A percentile compares a stretch with the other conserved stretches of the same genome.
These are phyloP conservation scores for Thelonectria olida DNA, from an alignment of 2,329 filamentous ascomycete species.

Conservation along the genomic window DNA sequence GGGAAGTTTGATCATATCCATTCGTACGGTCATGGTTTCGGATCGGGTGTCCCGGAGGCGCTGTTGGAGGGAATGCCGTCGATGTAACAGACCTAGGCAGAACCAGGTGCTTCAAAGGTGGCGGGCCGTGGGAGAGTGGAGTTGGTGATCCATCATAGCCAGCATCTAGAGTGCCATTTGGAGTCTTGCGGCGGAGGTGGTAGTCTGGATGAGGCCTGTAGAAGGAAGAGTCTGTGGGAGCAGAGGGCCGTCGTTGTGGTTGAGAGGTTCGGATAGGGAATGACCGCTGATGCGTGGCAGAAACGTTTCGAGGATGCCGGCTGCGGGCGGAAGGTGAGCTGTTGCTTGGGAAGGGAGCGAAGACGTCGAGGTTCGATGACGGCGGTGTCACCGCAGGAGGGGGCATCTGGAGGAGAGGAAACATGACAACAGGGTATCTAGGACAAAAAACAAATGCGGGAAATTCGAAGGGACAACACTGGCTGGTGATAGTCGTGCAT, in stretches of 20 bases:
- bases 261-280: constrained; percentile 47
- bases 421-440: constrained; percentile 51
- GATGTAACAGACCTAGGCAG: constrained; percentile 62
- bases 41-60: constrained; percentile 23
- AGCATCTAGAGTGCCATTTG: constrained; percentile 89
- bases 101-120: constrained; percentile 84
- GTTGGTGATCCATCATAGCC: constrained; percentile 88
- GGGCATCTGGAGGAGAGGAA: constrained; percentile 62
- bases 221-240: constrained; percentile 20
- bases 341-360: constrained; percentile 34
- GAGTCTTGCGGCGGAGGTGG: constrained; percentile 89
- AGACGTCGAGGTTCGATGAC: constrained; percentile 50
- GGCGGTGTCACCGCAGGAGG: constrained; percentile 58
- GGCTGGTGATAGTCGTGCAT: constrained; percentile 48
- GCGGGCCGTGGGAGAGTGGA: constrained; percentile 77
- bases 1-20: constrained; percentile 24
- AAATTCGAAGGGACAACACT: constrained; percentile 41
- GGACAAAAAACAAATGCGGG: constrained; percentile 36
- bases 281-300: constrained; percentile 36
- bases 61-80: constrained; percentile 25
- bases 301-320: constrained; percentile 42
- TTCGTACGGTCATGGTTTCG: constrained; percentile 21
- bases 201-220: constrained; percentile 66
- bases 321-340: constrained; percentile 26
- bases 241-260: constrained; percentile 31